Percentiles rank a stretch among this genome's conserved stretches.
These are phyloP conservation scores for Syncephalastrum racemosum DNA, from an alignment of 371 early-diverging fungal genomes.

Conservation along the genomic window DNA sequence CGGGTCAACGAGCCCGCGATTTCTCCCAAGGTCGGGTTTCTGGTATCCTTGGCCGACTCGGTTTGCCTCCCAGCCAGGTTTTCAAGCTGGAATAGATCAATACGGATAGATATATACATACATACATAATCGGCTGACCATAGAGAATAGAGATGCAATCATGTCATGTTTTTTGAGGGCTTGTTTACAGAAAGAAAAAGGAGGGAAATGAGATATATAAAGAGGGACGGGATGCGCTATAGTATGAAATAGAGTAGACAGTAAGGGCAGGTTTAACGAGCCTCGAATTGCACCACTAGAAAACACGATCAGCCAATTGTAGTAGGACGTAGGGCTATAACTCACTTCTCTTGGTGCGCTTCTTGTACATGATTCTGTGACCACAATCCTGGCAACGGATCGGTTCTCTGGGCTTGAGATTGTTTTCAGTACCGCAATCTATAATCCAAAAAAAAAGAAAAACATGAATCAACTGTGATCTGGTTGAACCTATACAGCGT, in stretches of 20 bases:
- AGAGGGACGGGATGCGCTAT: too few species aligned
- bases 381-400: conserved; percentile 97
- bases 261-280: conserved; percentile 56
- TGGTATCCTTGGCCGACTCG: conserved; percentile 36
- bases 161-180: too few species aligned
- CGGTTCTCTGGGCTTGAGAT: conserved; percentile 91
- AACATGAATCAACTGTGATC: not conserved
- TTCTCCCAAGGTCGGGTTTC: conserved; percentile 42
- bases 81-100: conserved; percentile 40
- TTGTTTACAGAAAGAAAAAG: too few species aligned
- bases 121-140: too few species aligned
- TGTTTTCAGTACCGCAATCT: conserved; percentile 90
- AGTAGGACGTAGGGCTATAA: not conserved
- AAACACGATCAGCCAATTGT: not conserved
- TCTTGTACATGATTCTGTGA: conserved; percentile 96
- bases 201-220: too few species aligned
- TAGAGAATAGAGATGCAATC: too few species aligned
- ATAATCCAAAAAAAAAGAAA: conserved; percentile 8
- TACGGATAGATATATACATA: too few species aligned
- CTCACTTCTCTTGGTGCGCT: conserved; percentile 92
- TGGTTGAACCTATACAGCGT: conserved; percentile 13
- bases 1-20: conserved; percentile 43
- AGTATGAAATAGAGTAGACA: not conserved
- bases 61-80: conserved; percentile 34
- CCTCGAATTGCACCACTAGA: conserved; percentile 86